Conservation (phyloP, 345 rosid species). For the Draba incana region DNA sequence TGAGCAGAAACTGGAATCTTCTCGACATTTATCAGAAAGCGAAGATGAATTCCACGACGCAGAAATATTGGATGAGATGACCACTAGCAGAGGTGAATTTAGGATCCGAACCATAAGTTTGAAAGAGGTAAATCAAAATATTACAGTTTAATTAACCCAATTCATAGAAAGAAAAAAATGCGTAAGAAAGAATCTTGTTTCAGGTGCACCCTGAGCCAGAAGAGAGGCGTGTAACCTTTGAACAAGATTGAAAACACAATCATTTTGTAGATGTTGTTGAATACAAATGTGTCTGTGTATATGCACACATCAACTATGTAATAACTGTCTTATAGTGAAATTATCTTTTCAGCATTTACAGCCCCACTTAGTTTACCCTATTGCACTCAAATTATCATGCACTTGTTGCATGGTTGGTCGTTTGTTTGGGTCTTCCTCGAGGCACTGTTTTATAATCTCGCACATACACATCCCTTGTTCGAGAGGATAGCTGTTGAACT, state of each 20-base stretch:
- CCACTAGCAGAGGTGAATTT: slow-evolving; percentile 82
- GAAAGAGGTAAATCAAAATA: slow-evolving; percentile 43
- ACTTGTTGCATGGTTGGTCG: slow-evolving; percentile 32
- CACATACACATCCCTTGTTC: not conserved
- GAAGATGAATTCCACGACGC: slow-evolving; percentile 51
- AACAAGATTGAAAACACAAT: slow-evolving; percentile 1
- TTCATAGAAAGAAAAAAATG: not conserved
- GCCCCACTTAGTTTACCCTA: not conserved
- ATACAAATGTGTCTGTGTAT: slow-evolving; percentile 15
- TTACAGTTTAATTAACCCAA: no score
- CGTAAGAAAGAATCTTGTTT: slow-evolving; percentile 1
- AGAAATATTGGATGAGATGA: slow-evolving; percentile 75
- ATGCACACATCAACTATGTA: not conserved
- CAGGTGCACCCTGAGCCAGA: slow-evolving; percentile 30
- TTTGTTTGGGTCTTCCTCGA: slow-evolving; percentile 1
- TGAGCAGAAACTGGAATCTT: slow-evolving; percentile 42
- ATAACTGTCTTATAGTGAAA: slow-evolving; percentile 6
- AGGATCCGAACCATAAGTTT: slow-evolving; percentile 63
- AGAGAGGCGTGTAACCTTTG: slow-evolving; percentile 34
- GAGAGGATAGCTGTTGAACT: slow-evolving; percentile 13
- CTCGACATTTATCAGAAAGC: slow-evolving; percentile 44
- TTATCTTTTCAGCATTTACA: slow-evolving; percentile 1
- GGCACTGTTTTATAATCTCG: slow-evolving; percentile 12
- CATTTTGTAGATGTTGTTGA: not conserved
- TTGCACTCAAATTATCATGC: not conserved